Conservation (phyloP, 371 early-diverging fungal genomes). For the Entomophthora muscae region DNA sequence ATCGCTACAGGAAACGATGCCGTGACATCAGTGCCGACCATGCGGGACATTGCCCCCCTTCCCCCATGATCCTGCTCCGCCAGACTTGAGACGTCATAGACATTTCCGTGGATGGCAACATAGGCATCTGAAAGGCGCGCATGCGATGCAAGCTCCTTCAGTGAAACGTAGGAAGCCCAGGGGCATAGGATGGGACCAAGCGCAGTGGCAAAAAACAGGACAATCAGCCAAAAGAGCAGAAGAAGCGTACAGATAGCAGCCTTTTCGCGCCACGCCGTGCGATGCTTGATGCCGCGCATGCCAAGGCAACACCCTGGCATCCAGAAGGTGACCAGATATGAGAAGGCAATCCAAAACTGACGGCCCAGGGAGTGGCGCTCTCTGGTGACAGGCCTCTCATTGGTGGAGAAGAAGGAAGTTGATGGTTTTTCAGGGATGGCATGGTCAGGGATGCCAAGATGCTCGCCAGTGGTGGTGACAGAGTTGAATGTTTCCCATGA, state of each 20-base stretch:
- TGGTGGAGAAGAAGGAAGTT: no score
- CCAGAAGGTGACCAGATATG: no score
- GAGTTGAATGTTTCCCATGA: no score
- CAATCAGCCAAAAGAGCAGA: slow-evolving; percentile 24
- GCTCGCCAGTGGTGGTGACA: no score
- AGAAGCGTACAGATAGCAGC: slow-evolving; percentile 60
- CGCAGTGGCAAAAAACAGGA: slow-evolving; percentile 36
- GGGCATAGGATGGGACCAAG: slow-evolving; percentile 34
- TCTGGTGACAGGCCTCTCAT: no score
- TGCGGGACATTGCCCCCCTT: slow-evolving; percentile 30
- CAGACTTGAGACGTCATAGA: slow-evolving; percentile 47
- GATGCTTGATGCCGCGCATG: no score
- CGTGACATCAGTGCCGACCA: slow-evolving; percentile 49
- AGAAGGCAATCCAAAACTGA: no score
- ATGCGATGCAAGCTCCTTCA: slow-evolving; percentile 24
- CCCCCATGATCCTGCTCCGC: slow-evolving; percentile 23
- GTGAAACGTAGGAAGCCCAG: slow-evolving; percentile 36
- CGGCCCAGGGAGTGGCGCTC: no score
- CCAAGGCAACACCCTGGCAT: no score
- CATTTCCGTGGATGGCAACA: slow-evolving; percentile 49
- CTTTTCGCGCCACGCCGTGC: slow-evolving; percentile 88
- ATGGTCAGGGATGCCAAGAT: no score
- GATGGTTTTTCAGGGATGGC: no score
- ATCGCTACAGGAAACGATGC: slow-evolving; percentile 48
- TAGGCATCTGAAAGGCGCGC: slow-evolving; percentile 26